Percentiles rank a stretch among this genome's conserved stretches.
These are phyloP conservation scores for Parmelia sp. DNA, from an alignment of 495 filamentous ascomycete genomes.

Conservation along the genomic window DNA sequence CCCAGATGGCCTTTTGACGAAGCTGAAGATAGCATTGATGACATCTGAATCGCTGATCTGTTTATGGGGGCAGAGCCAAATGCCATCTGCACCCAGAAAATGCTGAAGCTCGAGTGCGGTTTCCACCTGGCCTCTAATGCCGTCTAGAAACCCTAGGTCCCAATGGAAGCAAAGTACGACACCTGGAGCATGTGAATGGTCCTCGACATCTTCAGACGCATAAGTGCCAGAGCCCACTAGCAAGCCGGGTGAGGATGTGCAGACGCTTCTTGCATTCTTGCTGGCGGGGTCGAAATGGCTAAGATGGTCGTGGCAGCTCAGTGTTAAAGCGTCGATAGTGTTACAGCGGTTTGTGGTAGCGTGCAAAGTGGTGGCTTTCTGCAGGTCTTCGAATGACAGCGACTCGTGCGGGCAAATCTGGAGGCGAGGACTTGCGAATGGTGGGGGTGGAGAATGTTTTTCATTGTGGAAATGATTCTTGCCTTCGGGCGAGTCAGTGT, in stretches of 20 bases:
- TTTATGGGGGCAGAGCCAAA: conserved; percentile 14
- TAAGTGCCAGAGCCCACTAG: conserved; percentile 8
- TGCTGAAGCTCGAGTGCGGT: conserved; percentile 2
- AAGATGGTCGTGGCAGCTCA: conserved; percentile 2
- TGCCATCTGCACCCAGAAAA: conserved; percentile 2
- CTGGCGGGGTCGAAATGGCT: not conserved
- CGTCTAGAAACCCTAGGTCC: conserved; percentile 6
- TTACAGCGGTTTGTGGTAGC: not conserved
- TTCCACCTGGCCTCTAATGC: not conserved
- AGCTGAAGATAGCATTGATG: conserved; percentile 7
- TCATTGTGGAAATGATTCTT: not conserved
- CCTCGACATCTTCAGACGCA: not conserved
- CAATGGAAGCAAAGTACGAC: conserved; percentile 9
- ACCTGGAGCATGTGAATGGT: no score
- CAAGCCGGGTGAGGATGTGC: not conserved
- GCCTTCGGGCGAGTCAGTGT: not conserved
- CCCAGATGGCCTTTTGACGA: conserved; percentile 3
- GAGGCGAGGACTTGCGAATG: not conserved
- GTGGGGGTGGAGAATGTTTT: not conserved
- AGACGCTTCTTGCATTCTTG: not conserved
- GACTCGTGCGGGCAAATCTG: conserved; percentile 12
- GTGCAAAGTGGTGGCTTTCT: not conserved
- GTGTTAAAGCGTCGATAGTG: conserved; percentile 8
- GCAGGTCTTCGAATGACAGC: conserved; percentile 1
- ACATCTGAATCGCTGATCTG: conserved; percentile 3